These are phyloP conservation scores for Suhomyces wounanorum DNA, from an alignment of 1,139 yeast species.

Conservation along the genomic window DNA sequence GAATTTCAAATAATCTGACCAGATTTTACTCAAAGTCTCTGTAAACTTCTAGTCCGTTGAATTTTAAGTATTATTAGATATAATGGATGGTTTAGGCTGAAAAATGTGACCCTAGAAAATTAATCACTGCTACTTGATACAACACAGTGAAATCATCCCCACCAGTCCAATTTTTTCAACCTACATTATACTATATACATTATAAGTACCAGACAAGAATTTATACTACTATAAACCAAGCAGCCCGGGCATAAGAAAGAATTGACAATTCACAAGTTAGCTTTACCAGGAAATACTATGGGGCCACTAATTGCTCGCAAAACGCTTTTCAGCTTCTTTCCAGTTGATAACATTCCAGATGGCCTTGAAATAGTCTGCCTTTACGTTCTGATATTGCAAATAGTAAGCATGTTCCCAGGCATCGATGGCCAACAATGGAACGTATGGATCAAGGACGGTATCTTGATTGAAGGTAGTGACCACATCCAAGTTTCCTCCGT, in stretches of 20 bases:
- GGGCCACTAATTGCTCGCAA: constrained; percentile 7
- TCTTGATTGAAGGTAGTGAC: constrained; percentile 50
- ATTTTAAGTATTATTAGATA: no score
- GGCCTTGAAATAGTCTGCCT: constrained; percentile 50
- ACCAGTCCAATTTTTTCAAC: no score
- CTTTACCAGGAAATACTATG: background rate
- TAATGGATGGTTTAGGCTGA: no score
- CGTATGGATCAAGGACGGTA: constrained; percentile 43
- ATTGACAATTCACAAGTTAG: constrained; percentile 1
- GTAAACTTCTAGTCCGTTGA: no score
- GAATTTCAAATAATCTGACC: no score
- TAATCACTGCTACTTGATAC: no score
- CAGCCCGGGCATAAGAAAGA: background rate
- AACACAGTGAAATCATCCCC: no score
- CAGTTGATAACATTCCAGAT: constrained; percentile 53
- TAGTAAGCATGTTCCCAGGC: constrained; percentile 57
- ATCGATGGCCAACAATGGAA: constrained; percentile 49
- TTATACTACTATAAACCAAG: background rate
- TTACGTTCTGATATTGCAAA: constrained; percentile 51
- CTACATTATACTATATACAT: no score
- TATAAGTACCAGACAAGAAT: background rate
- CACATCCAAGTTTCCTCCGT: constrained; percentile 42
- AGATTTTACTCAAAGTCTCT: no score
- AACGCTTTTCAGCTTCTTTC: constrained; percentile 48
- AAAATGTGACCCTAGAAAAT: no score